Conservation (phyloP, 2,329 filamentous ascomycete genomes). For the Colletotrichum incanum region DNA sequence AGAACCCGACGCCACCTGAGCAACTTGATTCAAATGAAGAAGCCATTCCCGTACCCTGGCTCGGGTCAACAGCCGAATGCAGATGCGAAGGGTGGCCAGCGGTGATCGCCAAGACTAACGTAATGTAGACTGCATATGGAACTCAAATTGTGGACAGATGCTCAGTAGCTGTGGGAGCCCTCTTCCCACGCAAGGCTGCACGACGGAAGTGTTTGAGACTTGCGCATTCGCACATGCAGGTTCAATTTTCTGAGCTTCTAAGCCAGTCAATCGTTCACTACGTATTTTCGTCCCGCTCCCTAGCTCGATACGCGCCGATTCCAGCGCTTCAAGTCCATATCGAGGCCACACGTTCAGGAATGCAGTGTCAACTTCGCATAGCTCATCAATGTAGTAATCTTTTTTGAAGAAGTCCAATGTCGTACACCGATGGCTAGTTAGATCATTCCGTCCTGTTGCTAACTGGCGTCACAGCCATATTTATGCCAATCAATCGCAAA, state of each 20-base stretch:
- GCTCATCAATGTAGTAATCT: too few species aligned
- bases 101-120: background rate
- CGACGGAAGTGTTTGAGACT: background rate
- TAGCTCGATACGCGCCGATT: too few species aligned
- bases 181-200: background rate
- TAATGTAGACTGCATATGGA: background rate
- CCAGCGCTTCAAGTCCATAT: too few species aligned
- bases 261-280: background rate
- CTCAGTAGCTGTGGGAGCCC: background rate
- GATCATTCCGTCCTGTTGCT: too few species aligned
- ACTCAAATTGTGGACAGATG: background rate
- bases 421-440: too few species aligned
- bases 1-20: background rate
- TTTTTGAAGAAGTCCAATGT: too few species aligned
- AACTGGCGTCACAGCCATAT: too few species aligned
- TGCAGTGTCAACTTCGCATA: too few species aligned
- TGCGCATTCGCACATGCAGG: too few species aligned
- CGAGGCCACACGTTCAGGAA: too few species aligned
- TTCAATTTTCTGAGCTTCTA: background rate
- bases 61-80: background rate
- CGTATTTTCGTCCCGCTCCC: too few species aligned
- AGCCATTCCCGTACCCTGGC: background rate
- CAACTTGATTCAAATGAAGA: background rate
- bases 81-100: background rate
- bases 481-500: too few species aligned